Evolutionary conservation across 495 filamentous ascomycete genomes (phyloP).

Genomic region (Acidiella bohemica): DNA sequence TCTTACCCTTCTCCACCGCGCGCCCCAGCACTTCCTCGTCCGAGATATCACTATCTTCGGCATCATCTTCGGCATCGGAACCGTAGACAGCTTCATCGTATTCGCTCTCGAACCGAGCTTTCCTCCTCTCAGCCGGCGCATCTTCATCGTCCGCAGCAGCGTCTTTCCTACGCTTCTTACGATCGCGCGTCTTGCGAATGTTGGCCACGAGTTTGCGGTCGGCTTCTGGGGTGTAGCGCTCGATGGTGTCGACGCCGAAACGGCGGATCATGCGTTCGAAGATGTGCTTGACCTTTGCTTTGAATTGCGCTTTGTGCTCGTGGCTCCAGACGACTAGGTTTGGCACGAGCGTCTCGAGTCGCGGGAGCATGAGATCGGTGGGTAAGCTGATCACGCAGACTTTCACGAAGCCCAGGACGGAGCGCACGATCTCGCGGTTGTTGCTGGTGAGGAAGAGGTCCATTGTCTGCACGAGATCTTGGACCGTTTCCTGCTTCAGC

Average conservation of each 20-base stretch:
- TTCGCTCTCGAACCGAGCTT: conserved; percentile 65
- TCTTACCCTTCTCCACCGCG: conserved; percentile 39
- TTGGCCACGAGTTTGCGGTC: conserved; percentile 84
- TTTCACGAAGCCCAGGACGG: conserved; percentile 89
- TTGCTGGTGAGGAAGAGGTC: conserved; percentile 78
- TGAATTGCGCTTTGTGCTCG: conserved; percentile 92
- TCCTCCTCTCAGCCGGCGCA: conserved; percentile 28
- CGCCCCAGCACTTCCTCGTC: conserved; percentile 29
- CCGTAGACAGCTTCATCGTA: conserved; percentile 93
- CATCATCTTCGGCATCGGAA: conserved; percentile 49
- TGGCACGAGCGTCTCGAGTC: conserved; percentile 61
- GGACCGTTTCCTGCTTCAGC: conserved; percentile 44
- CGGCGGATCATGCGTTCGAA: conserved; percentile 81
- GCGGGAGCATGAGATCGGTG: conserved; percentile 55
- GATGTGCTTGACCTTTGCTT: conserved; percentile 93
- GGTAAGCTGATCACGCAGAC: conserved; percentile 80
- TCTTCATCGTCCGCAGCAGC: conserved; percentile 23
- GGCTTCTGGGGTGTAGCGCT: conserved; percentile 61
- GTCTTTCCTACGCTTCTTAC: conserved; percentile 72
- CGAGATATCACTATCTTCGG: conserved; percentile 26
- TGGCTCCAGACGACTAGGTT: conserved; percentile 92
- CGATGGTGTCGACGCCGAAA: conserved; percentile 69
- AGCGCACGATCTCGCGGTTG: conserved; percentile 89
- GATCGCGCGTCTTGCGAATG: conserved; percentile 84
- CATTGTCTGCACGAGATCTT: conserved; percentile 78